Percentiles rank a stretch among this genome's conserved stretches.
Evolutionary conservation across 352 stramenopile species (phyloP).

Genomic region (Phytophthora aleatoria): DNA sequence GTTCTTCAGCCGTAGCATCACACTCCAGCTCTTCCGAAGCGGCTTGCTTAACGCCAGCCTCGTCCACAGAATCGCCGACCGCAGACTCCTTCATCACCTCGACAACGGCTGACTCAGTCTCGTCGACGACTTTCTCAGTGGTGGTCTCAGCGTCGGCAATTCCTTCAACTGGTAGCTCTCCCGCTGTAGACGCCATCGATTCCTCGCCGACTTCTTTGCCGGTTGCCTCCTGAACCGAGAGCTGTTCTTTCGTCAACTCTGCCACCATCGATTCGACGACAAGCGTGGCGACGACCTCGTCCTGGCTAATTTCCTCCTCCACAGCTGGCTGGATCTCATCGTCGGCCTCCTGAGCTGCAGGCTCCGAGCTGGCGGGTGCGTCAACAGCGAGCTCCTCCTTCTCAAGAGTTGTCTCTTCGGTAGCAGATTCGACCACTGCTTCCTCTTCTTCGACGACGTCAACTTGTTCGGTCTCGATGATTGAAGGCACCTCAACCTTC

Average conservation of each 20-base stretch:
- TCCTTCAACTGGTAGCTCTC: not conserved
- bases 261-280: not conserved
- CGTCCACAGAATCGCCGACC: no score
- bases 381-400: no score
- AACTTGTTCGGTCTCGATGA: no score
- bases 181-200: not conserved
- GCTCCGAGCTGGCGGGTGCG: not conserved
- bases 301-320: not conserved
- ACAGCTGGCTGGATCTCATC: not conserved
- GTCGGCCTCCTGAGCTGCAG: not conserved
- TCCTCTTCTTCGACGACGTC: no score
- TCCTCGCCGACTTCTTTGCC: not conserved
- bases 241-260: not conserved
- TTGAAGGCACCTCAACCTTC: not conserved
- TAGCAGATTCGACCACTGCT: no score
- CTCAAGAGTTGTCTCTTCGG: no score
- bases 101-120: not conserved
- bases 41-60: not conserved
- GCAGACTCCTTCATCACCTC: not conserved
- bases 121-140: not conserved
- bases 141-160: not conserved
- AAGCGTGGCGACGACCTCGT: not conserved
- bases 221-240: not conserved
- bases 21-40: not conserved
- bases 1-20: not conserved